A percentile compares a stretch with the other conserved stretches of the same genome.
phyloP scores from a whole-genome alignment of 306 rosid genomes.

The Senna siamea region DNA sequence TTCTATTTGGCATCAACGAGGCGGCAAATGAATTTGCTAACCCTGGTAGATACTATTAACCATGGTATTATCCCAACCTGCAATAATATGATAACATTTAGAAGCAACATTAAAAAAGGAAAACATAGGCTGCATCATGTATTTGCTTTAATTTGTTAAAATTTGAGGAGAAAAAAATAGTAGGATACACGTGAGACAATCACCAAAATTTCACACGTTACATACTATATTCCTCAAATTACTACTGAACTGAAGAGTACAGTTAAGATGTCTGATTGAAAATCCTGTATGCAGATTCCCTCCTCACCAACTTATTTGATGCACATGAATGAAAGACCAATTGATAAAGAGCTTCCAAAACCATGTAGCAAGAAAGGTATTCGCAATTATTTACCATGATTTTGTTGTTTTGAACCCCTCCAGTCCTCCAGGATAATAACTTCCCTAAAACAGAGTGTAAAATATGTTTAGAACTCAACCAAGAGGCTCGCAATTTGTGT shows the following conservation, averaged over 20 bases:
- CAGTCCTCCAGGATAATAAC: constrained; percentile 77
- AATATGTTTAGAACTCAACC: constrained; percentile 26
- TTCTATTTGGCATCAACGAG: constrained; percentile 45
- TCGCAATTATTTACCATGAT: constrained; percentile 61
- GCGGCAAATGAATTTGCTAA: constrained; percentile 67
- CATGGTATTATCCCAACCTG: constrained; percentile 94
- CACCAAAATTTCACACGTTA: too few relatives aligned
- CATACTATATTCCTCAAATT: too few relatives aligned
- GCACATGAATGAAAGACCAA: neutral
- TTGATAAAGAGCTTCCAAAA: neutral
- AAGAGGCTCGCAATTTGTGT: constrained; percentile 24
- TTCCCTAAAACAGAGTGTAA: constrained; percentile 52
- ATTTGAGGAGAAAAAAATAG: too few relatives aligned
- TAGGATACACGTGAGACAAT: too few relatives aligned
- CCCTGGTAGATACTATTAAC: constrained; percentile 73
- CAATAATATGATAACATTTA: constrained; percentile 29
- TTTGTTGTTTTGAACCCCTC: constrained; percentile 60
- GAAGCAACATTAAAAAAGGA: constrained; percentile 34
- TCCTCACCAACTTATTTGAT: neutral
- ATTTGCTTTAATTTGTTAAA: neutral
- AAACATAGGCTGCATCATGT: neutral
- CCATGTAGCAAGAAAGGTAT: neutral
- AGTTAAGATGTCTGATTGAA: too few relatives aligned
- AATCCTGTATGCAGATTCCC: neutral
- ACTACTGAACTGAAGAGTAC: too few relatives aligned